Evolutionary conservation across 78 protist genomes (phyloP).

Genomic region (Planoprotostelium fungivorum): DNA sequence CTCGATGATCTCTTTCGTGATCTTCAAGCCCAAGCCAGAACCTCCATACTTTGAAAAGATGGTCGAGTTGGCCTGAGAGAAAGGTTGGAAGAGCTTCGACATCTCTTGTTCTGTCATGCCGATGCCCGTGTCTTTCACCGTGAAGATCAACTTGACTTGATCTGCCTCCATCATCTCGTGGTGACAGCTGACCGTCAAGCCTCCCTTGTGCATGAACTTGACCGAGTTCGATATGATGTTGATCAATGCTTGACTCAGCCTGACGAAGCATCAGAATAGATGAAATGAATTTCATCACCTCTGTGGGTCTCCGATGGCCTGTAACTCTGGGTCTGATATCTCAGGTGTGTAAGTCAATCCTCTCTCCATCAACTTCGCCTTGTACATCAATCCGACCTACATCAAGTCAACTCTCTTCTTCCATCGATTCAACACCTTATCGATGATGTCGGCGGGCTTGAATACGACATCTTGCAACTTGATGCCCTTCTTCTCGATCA

Average conservation of each 20-base stretch:
- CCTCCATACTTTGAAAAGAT: constrained; percentile 53
- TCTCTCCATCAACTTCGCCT: not conserved
- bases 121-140: constrained; percentile 70
- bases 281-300: not conserved
- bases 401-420: not conserved
- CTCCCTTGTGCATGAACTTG: constrained; percentile 53
- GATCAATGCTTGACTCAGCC: constrained; percentile 27
- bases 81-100: constrained; percentile 53
- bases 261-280: not conserved
- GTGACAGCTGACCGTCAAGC: constrained; percentile 12
- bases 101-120: constrained; percentile 47
- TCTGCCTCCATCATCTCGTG: constrained; percentile 41
- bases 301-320: not conserved
- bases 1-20: constrained; percentile 37
- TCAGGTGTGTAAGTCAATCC: not conserved
- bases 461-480: not conserved
- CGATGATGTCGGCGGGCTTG: not conserved
- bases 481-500: not conserved
- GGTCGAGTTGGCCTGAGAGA: constrained; percentile 23
- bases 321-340: not conserved
- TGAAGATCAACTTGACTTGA: constrained; percentile 28
- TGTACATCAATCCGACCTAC: not conserved
- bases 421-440: not conserved
- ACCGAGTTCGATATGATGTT: constrained; percentile 51
- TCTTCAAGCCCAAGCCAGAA: constrained; percentile 66